phyloP scores from a whole-genome alignment of 495 filamentous ascomycete genomes.

The Mytilinidion resinicola region DNA sequence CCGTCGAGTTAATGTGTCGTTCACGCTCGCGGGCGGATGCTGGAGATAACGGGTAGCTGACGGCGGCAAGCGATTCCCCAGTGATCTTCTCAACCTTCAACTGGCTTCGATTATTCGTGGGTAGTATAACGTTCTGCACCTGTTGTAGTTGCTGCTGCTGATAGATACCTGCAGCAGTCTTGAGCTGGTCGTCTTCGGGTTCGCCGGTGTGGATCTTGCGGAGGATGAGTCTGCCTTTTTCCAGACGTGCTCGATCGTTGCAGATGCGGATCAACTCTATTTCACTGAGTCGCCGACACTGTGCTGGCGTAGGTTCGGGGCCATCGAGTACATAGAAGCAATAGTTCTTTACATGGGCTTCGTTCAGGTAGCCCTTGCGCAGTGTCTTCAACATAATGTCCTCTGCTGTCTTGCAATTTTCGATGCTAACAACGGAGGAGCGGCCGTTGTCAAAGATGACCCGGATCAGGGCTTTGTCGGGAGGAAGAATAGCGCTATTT shows the following conservation, averaged over 20 bases:
- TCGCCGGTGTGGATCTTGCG: conserved; percentile 82
- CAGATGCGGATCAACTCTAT: conserved; percentile 81
- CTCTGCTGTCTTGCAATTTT: conserved; percentile 81
- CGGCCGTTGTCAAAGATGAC: conserved; percentile 80
- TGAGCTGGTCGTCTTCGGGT: conserved; percentile 72
- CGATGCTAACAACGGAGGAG: conserved; percentile 83
- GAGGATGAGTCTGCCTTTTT: conserved; percentile 84
- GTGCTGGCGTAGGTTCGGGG: conserved; percentile 67
- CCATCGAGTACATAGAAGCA: conserved; percentile 60
- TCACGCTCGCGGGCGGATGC: conserved; percentile 51
- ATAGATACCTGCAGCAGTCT: conserved; percentile 74
- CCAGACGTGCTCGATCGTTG: conserved; percentile 62
- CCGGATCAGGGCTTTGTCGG: conserved; percentile 74
- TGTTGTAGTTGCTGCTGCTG: conserved; percentile 69
- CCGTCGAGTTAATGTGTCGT: conserved; percentile 57
- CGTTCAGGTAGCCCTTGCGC: conserved; percentile 61
- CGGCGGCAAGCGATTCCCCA: conserved; percentile 75
- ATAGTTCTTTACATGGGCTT: conserved; percentile 41
- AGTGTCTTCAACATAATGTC: conserved; percentile 82
- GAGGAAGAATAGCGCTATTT: conserved; percentile 58
- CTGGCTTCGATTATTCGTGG: conserved; percentile 59
- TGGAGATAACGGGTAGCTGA: conserved; percentile 76
- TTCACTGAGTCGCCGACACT: conserved; percentile 74
- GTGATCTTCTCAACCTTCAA: conserved; percentile 76
- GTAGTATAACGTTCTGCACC: conserved; percentile 59